Base-by-base conservation (phyloP, 257 asterid genomes). In the Capsicum chinense region DNA sequence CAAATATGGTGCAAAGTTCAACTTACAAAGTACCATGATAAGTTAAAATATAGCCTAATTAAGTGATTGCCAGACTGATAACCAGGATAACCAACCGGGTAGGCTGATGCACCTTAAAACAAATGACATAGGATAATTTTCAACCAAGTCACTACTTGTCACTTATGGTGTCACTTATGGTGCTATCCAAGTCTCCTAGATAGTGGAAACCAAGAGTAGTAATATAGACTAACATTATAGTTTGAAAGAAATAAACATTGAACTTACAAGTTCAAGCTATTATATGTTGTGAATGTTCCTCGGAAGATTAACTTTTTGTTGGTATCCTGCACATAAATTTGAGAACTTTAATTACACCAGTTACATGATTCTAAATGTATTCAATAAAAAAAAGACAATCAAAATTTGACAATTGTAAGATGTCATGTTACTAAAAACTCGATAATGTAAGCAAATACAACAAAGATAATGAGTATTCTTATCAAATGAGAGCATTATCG, bases 261-360 rank as follows among this genome's bases (percentile, higher is more conserved):
- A 60, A 86, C 95, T 94, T 92, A 96, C 99, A 85, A 91, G 98
- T 89, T 92, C 97, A 84, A 96, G 98, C 88, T 91, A 95, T 60
- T 93, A 90, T 83, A 96, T 86, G 74, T 98, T 90, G 85, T 98
- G 98, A 42, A 96, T 85, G 59, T 93, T 98, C 90, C 98, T 94
- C 14, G 99, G 98, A 86, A 96, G 92, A 85, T 90, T 79, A 80
- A 94, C 92, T 89, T 93, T 87, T 89, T 95, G 88, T 92, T 96
- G 64, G 98, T 95, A 86, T 96, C 99, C 99, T 96, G 95, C 87
- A 83, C 47, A 85, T 83, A 84, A 48, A 37, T 71, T 85, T 26
- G 26, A 26, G 26, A 26, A 26, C 26, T 26, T 26, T 0, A 26
- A 26, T 26, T 26, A 26, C 26, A 26, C 26, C 26, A 26, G 26